phyloP scores from a whole-genome alignment of 345 rosid species.

The Camelina neglecta region DNA sequence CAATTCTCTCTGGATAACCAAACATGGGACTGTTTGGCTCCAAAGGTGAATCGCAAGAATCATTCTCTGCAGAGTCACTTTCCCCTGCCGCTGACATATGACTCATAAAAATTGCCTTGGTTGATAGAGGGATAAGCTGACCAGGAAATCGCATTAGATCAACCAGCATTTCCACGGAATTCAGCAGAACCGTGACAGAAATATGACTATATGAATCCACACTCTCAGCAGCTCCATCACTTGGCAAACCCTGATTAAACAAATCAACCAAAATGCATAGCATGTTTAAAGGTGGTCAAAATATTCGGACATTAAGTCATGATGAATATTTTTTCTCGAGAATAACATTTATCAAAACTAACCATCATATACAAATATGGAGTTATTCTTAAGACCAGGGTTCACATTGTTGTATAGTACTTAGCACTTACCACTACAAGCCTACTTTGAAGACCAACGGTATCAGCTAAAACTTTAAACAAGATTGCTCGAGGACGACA shows the following conservation, averaged over 20 bases:
- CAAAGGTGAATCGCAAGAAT: slow-evolving; percentile 97
- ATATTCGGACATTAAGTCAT: slow-evolving; percentile 27
- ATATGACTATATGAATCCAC: slow-evolving; percentile 80
- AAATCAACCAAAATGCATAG: slow-evolving; percentile 19
- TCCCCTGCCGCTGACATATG: slow-evolving; percentile 96
- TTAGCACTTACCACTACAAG: slow-evolving; percentile 86
- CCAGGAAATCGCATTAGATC: slow-evolving; percentile 99
- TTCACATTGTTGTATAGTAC: slow-evolving; percentile 17
- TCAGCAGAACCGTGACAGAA: slow-evolving; percentile 84
- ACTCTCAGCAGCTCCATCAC: slow-evolving; percentile 81
- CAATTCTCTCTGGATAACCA: slow-evolving; percentile 39
- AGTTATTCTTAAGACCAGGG: slow-evolving; percentile 7
- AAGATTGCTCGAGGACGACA: slow-evolving; percentile 93
- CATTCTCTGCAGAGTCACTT: slow-evolving; percentile 99
- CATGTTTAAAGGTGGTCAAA: slow-evolving; percentile 20
- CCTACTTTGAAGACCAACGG: slow-evolving; percentile 90
- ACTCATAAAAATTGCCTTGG: slow-evolving; percentile 85
- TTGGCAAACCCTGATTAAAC: slow-evolving; percentile 80
- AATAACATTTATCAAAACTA: slow-evolving; percentile 21
- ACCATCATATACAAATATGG: slow-evolving; percentile 22
- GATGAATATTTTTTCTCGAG: slow-evolving; percentile 13
- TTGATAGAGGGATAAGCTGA: slow-evolving; percentile 80
- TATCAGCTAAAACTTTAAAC: slow-evolving; percentile 93
- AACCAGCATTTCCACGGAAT: slow-evolving; percentile 87
- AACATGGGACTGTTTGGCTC: slow-evolving; percentile 94